Evolutionary conservation across 306 rosid genomes (phyloP).

Genomic region (Leucaena leucocephala): DNA sequence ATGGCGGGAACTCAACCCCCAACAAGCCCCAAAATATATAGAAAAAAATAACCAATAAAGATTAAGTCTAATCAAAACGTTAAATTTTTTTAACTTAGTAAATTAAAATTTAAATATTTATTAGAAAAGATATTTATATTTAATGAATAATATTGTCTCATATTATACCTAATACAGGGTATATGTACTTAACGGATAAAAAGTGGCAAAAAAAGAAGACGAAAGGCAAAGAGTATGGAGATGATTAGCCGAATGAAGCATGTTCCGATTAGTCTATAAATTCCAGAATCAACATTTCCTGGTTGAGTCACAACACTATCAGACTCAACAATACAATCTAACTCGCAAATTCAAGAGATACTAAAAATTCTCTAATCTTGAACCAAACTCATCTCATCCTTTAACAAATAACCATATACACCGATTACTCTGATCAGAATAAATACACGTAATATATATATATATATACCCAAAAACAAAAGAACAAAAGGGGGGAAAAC

Average conservation of each 20-base stretch:
- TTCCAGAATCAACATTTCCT: constrained; percentile 25
- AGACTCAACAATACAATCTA: constrained; percentile 29
- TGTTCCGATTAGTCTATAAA: constrained; percentile 3
- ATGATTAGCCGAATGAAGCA: not conserved
- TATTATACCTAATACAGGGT: no score
- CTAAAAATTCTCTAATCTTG: constrained; percentile 17
- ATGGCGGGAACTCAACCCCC: no score
- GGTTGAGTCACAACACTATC: constrained; percentile 34
- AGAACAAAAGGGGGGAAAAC: not conserved
- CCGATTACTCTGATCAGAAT: constrained; percentile 32
- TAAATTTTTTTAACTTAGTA: no score
- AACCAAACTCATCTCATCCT: constrained; percentile 34
- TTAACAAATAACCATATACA: constrained; percentile 38
- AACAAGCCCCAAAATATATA: no score
- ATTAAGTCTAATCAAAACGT: no score
- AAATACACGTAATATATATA: constrained; percentile 38
- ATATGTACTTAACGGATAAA: no score
- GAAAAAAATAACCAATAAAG: no score
- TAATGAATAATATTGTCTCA: no score
- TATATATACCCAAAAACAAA: constrained; percentile 37
- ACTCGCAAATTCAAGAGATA: constrained; percentile 38
- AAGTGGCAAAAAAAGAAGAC: no score
- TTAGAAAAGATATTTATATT: no score
- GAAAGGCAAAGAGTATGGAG: not conserved
- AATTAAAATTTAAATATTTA: no score